These are phyloP conservation scores for Diaporthe sp. DNA, from an alignment of 2,329 filamentous ascomycete species.

Conservation along the genomic window DNA sequence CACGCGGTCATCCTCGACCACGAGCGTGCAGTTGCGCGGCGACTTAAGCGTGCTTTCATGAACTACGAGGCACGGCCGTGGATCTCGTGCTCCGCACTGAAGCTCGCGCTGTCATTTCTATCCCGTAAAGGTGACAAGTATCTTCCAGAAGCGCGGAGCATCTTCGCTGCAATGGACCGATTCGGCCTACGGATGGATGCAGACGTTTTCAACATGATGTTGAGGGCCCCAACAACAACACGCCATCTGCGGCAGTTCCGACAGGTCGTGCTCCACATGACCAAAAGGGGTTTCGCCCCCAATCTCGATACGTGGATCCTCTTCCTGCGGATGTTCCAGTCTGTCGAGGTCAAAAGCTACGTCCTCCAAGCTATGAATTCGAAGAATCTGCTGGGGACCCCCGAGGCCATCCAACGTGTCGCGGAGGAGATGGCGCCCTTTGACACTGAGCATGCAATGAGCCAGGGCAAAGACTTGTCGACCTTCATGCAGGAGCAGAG, in stretches of 20 bases:
- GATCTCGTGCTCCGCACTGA: slow-evolving; percentile 58
- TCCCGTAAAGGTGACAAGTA: slow-evolving; percentile 46
- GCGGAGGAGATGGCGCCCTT: slow-evolving; percentile 59
- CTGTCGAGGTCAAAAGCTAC: slow-evolving; percentile 66
- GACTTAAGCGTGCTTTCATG: slow-evolving; percentile 57
- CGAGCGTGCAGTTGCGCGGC: slow-evolving; percentile 54
- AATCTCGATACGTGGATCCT: slow-evolving; percentile 63
- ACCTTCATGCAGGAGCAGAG: slow-evolving; percentile 58
- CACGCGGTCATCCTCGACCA: slow-evolving; percentile 49
- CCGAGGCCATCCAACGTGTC: slow-evolving; percentile 53
- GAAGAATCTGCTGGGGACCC: slow-evolving; percentile 58
- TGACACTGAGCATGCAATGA: slow-evolving; percentile 60
- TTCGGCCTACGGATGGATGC: slow-evolving; percentile 59
- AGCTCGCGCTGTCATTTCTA: slow-evolving; percentile 61
- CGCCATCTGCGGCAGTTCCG: slow-evolving; percentile 60
- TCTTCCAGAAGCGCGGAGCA: slow-evolving; percentile 47
- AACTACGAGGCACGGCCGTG: slow-evolving; percentile 51
- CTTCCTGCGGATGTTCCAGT: slow-evolving; percentile 68
- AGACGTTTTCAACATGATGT: slow-evolving; percentile 63
- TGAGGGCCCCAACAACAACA: slow-evolving; percentile 56
- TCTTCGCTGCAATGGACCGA: slow-evolving; percentile 56
- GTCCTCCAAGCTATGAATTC: slow-evolving; percentile 63
- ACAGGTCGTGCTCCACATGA: slow-evolving; percentile 58
- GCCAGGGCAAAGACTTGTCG: slow-evolving; percentile 51
- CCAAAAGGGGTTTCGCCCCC: slow-evolving; percentile 54